Base-by-base conservation (phyloP, 1,284 basidiomycete species). In the Cryptococcus deneoformans region DNA sequence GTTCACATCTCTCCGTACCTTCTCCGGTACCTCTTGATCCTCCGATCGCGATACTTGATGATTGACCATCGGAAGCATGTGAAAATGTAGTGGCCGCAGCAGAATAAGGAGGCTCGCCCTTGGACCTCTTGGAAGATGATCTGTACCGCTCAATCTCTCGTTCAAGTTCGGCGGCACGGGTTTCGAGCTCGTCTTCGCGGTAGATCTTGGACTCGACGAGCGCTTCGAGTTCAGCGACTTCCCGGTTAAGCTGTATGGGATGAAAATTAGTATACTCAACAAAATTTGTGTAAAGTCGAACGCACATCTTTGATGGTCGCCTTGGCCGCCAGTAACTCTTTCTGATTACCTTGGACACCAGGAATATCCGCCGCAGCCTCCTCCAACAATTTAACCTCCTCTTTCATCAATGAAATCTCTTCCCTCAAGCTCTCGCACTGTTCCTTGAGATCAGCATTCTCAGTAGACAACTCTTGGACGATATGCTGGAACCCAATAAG, bases 161-260 rank as follows among this genome's bases (percentile, higher is more conserved):
- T 66, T 89, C 88, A 48, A 89, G 79, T 3, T 84, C 83, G 63
- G 89, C 85, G 43, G 94, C 77, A 68, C 92, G 89, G 66, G 86
- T 86, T 72, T 95, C 92, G 42, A 96, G 85, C 69, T 94, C 92
- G 71, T 93, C 92, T 84, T 96, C 92, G 52, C 87, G 86, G 75
- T 94, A 94, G 64, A 95, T 95, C 87, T 96, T 95, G 56, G 89
- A 85, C 76, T 96, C 92, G 40, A 95, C 86, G 46, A 96, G 80
- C 56, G 86, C 84, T 75, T 96, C 92, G 24, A 96, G 82, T 72
- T 95, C 91, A 52, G 86, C 85, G 52, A 95, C 89, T 77, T 95
- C 91, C 69, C 92, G 90, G 77, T 92, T 89, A 60, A 92, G 83
- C 89, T 92, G 66, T 24, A 52, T 29, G 29, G 29, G 29, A 29